Percentiles rank a stretch among this genome's conserved stretches.
phyloP scores from a whole-genome alignment of 192 early-diverging fungal species.

The Dissophora ornata region DNA sequence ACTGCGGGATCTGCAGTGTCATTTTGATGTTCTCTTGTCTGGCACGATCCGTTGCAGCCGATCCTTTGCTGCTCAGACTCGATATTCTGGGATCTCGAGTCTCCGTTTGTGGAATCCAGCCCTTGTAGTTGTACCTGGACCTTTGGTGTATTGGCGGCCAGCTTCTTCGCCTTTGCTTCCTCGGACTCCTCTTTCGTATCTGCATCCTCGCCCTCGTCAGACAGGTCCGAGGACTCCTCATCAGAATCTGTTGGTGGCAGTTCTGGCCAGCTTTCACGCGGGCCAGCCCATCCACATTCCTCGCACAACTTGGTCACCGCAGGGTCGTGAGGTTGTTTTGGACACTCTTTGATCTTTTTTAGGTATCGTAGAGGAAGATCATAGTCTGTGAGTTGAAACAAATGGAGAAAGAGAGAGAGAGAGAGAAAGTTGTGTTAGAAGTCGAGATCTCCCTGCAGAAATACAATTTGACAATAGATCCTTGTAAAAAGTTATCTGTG shows the following conservation, averaged over 20 bases:
- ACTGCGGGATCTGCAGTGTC: not conserved
- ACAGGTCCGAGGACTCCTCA: conserved; percentile 12
- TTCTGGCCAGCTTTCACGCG: conserved; percentile 48
- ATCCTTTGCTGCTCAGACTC: not conserved
- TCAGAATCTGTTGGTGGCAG: conserved; percentile 35
- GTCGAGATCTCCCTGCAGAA: too few species aligned
- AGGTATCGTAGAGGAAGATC: conserved; percentile 43
- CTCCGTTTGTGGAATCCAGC: not conserved
- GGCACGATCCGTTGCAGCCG: conserved; percentile 40
- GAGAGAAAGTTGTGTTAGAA: not conserved
- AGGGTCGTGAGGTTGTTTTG: conserved; percentile 41
- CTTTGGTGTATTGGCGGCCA: conserved; percentile 44
- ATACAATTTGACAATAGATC: too few species aligned
- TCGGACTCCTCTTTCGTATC: not conserved
- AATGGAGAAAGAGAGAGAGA: not conserved
- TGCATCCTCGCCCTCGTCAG: conserved; percentile 10
- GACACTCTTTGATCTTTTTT: conserved; percentile 45
- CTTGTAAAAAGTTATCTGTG: too few species aligned
- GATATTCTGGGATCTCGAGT: not conserved
- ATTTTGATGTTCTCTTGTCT: not conserved
- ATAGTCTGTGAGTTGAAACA: too few species aligned
- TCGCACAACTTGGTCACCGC: conserved; percentile 49
- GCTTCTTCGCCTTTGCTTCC: conserved; percentile 17
- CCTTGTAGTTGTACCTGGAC: conserved; percentile 22
- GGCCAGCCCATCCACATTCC: conserved; percentile 50